Percentiles rank a stretch among this genome's conserved stretches.
phyloP scores from a whole-genome alignment of 2,329 filamentous ascomycete species.

The Claviceps digitariae region DNA sequence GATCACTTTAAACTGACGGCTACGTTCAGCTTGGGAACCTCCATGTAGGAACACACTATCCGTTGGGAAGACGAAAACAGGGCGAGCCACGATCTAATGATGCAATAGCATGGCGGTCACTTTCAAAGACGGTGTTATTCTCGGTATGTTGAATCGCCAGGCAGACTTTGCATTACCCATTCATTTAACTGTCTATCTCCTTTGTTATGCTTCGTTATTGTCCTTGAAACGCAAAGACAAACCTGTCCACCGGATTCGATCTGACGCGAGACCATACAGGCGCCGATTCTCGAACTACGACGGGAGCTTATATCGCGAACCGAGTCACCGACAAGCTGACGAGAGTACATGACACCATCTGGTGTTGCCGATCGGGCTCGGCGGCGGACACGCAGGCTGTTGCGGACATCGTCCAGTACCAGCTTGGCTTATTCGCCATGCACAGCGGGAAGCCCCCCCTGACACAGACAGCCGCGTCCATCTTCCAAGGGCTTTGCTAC shows the following conservation, averaged over 20 bases:
- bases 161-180: no score
- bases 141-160: constrained; percentile 39
- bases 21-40: constrained; percentile 69
- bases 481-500: constrained; percentile 98
- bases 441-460: constrained; percentile 81
- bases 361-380: constrained; percentile 97
- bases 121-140: constrained; percentile 95
- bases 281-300: constrained; percentile 94
- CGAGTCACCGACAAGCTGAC: constrained; percentile 99
- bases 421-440: constrained; percentile 85
- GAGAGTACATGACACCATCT: constrained; percentile 96
- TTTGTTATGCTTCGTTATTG: neutral
- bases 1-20: constrained; percentile 16
- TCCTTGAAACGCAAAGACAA: neutral
- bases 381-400: constrained; percentile 97
- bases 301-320: constrained; percentile 96
- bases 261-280: constrained; percentile 43
- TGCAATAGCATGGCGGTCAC: constrained; percentile 76
- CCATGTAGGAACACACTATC: constrained; percentile 53
- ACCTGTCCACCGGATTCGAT: no score
- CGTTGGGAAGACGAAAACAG: constrained; percentile 6
- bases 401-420: constrained; percentile 94
- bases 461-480: constrained; percentile 84
- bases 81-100: constrained; percentile 14
- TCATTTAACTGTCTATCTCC: no score